A percentile compares a stretch with the other conserved stretches of the same genome.
Evolutionary conservation across 108 stramenopile genomes (phyloP).

Genomic region (Cyclostephanos tholiformis): DNA sequence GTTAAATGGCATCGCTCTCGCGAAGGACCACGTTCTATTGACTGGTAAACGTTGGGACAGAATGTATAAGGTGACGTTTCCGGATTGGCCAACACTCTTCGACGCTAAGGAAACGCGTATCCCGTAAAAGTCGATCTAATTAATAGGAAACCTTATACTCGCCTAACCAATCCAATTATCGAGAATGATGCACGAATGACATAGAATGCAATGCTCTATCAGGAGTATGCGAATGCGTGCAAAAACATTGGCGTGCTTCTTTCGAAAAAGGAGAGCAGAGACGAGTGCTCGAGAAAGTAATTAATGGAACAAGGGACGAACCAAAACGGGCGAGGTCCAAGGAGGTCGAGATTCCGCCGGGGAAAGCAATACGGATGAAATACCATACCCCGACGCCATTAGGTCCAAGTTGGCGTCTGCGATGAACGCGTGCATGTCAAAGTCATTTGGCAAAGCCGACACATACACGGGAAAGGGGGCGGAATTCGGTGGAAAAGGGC

Average conservation of each 20-base stretch:
- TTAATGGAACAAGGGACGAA: neutral
- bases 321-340: neutral
- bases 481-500: neutral
- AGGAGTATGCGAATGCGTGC: no score
- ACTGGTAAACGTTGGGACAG: slow-evolving; percentile 80
- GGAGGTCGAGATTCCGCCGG: no score
- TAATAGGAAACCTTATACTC: neutral
- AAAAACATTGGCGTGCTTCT: no score
- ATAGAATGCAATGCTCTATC: no score
- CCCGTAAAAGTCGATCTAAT: neutral
- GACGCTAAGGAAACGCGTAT: neutral
- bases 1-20: slow-evolving; percentile 86
- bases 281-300: neutral
- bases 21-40: slow-evolving; percentile 65
- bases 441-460: neutral
- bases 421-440: neutral
- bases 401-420: neutral
- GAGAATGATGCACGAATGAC: no score
- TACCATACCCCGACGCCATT: neutral
- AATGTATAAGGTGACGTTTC: slow-evolving; percentile 63
- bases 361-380: no score
- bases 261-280: neutral
- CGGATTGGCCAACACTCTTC: slow-evolving; percentile 47
- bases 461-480: neutral
- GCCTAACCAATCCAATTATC: no score